Base-by-base conservation (phyloP, 2,329 filamentous ascomycete species). In the Aspergillus vadensis region DNA sequence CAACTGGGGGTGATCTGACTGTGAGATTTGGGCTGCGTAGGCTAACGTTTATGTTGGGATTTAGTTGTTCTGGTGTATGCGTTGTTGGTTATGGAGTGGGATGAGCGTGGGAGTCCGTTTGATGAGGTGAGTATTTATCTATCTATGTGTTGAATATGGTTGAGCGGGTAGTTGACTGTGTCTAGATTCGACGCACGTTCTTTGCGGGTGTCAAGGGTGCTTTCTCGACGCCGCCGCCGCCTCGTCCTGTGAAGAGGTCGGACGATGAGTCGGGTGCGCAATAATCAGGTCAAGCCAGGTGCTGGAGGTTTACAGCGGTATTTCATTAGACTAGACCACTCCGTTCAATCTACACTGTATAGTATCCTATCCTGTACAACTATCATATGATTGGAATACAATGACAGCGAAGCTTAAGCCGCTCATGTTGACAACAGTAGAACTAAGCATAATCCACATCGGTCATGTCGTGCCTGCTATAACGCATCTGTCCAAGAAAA, bases 61-160 rank as follows among this genome's bases (percentile, higher is more conserved):
- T 19, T 47, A 81, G 79, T 76, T 65, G 73, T 80, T 25, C 47
- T 78, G 48, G 57, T 78, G 51, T 81, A 81, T 61, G 73, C 75
- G 14, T 67, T 80, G 27, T 67, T 81, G 1, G 79, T 79, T 55
- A 78, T 80, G 75, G 75, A 79, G 63, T 80, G 78, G 77, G 76
- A 75, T 66, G 71, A 73, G n/a, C 69, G 69, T 56, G 71, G 70
- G 48, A 78, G 74, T 65, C 76, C 76, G 2, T 77, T 80, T 62
- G 72, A 77, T 53, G 72, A 73, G 57, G 77, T 80, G 59, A 72
- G 74, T 23, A 14, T 8, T 7, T 36, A 15, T 36, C 0, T 36
- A 12, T 36, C 1, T 30, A 3, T 12, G 0, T 30, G 12, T 47
- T 55, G 12, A 7, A 17, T 39, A 9, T 32, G 19, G 12, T 6